These are phyloP conservation scores for Mycena polygramma DNA, from an alignment of 768 basidiomycete species.

Conservation along the genomic window DNA sequence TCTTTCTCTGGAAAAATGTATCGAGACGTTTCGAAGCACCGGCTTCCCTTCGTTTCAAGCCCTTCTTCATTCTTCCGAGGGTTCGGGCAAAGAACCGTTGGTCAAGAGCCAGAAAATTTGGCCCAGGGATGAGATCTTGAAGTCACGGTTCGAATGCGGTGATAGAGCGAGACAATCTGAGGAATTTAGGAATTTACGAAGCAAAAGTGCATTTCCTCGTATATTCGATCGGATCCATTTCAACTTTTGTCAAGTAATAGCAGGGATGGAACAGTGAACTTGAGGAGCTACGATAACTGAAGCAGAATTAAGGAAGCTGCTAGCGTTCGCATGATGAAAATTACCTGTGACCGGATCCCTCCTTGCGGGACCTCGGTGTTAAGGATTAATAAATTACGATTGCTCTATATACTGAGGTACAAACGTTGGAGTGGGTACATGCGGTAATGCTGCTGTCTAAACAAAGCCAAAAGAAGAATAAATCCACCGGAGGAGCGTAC, in stretches of 20 bases:
- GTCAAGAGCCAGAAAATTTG: neutral
- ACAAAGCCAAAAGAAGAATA: slow-evolving; percentile 31
- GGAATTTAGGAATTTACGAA: slow-evolving; percentile 8
- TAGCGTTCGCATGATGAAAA: neutral
- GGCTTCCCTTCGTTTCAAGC: slow-evolving; percentile 6
- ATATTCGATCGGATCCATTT: neutral
- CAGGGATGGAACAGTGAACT: neutral
- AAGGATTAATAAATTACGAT: slow-evolving; percentile 32
- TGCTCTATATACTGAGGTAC: slow-evolving; percentile 24
- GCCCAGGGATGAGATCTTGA: neutral
- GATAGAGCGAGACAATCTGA: neutral
- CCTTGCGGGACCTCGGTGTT: slow-evolving; percentile 16
- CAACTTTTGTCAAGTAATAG: neutral
- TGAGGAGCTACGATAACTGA: neutral
- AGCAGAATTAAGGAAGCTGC: neutral
- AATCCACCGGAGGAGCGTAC: slow-evolving; percentile 37
- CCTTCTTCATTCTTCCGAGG: neutral
- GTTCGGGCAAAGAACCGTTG: neutral
- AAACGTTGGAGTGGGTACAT: slow-evolving; percentile 31
- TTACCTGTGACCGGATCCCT: neutral
- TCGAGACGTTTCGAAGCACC: neutral
- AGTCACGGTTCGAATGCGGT: slow-evolving; percentile 15
- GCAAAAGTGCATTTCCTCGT: slow-evolving; percentile 19
- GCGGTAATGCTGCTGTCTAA: slow-evolving; percentile 36
- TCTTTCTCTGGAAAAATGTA: slow-evolving; percentile 1